Percentiles rank a stretch among this genome's conserved stretches.
Evolutionary conservation across 768 basidiomycete genomes (phyloP).

Genomic region (Coprinellus micaceus): DNA sequence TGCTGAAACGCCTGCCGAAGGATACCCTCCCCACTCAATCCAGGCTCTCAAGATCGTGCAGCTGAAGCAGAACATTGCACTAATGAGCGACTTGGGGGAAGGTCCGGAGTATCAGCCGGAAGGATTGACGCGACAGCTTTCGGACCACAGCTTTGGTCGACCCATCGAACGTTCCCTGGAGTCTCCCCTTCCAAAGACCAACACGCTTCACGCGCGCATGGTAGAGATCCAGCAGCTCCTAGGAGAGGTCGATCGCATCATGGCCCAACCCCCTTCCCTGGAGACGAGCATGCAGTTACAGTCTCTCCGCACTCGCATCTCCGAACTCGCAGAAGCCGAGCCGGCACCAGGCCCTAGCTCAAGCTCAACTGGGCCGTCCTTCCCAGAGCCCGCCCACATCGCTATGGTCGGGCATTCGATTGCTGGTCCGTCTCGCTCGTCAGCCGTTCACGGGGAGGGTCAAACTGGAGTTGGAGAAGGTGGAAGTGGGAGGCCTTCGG

Average conservation of each 20-base stretch:
- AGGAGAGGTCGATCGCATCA: background rate
- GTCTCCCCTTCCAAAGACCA: background rate
- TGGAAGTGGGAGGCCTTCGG: too few species aligned
- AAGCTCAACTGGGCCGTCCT: too few species aligned
- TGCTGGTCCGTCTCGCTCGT: too few species aligned
- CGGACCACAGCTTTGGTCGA: background rate
- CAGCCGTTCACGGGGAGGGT: too few species aligned
- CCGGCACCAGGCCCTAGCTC: too few species aligned
- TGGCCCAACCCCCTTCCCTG: background rate
- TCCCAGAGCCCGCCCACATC: too few species aligned
- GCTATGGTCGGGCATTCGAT: too few species aligned
- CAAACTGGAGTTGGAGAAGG: too few species aligned
- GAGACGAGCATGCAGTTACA: background rate
- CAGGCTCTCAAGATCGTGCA: background rate
- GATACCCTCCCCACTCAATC: background rate
- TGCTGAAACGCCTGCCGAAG: background rate
- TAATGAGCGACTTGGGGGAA: background rate
- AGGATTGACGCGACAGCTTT: too few species aligned
- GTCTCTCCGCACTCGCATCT: background rate
- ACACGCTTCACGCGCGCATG: background rate
- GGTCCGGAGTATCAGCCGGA: background rate
- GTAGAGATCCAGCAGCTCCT: background rate
- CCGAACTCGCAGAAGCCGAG: background rate
- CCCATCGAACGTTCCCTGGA: background rate
- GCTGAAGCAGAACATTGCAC: background rate